These are phyloP conservation scores for Phaeoacremonium minimum DNA, from an alignment of 2,329 filamentous ascomycete genomes.

Conservation along the genomic window DNA sequence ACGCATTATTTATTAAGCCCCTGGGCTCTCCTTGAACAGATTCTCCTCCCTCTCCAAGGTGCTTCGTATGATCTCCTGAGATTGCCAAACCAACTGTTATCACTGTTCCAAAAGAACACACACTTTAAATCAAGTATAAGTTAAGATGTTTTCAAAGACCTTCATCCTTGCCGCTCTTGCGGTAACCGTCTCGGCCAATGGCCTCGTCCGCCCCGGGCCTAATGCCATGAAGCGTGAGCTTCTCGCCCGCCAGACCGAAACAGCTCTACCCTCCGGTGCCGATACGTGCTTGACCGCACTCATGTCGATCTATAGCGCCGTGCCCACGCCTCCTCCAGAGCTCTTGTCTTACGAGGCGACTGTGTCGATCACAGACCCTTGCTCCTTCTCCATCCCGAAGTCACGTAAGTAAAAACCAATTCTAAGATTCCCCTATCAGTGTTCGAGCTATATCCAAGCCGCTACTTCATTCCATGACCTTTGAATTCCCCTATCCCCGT, in stretches of 20 bases:
- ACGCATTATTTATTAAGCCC: too few relatives aligned
- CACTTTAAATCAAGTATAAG: too few relatives aligned
- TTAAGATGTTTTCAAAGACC: conserved; percentile 18
- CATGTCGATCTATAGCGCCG: conserved; percentile 9
- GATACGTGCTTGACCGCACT: conserved; percentile 13
- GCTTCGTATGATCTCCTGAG: too few relatives aligned
- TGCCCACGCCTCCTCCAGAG: conserved; percentile 17
- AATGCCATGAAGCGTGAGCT: conserved; percentile 11
- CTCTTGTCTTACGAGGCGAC: conserved; percentile 13
- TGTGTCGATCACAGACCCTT: conserved; percentile 14
- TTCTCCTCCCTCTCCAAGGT: too few relatives aligned
- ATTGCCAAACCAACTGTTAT: too few relatives aligned
- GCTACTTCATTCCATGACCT: too few relatives aligned
- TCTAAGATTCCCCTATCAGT: too few relatives aligned
- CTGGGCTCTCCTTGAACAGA: too few relatives aligned
- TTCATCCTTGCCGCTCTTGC: conserved; percentile 16
- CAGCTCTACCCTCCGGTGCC: not conserved
- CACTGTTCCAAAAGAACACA: too few relatives aligned
- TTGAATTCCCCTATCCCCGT: too few relatives aligned
- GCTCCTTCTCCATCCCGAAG: conserved; percentile 17
- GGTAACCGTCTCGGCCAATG: conserved; percentile 14
- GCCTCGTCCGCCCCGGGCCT: conserved; percentile 8
- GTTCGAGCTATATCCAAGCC: too few relatives aligned
- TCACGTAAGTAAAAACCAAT: too few relatives aligned
- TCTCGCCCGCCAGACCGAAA: conserved; percentile 13